Evolutionary conservation across 441 rosid species (phyloP).

Genomic region (Arabidopsis lyrata): DNA sequence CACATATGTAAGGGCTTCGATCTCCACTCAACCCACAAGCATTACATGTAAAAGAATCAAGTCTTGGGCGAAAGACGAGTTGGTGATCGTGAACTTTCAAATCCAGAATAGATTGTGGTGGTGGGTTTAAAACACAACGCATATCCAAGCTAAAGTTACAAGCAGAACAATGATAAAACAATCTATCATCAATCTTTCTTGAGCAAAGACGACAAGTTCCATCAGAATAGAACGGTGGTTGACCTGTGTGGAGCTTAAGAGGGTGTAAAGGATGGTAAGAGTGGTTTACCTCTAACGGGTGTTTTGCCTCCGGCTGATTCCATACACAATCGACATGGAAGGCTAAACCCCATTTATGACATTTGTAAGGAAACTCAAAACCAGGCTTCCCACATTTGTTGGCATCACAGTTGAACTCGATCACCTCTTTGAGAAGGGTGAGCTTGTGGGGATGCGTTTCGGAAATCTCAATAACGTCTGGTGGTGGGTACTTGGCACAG

Average conservation of each 20-base stretch:
- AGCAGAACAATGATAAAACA: neutral
- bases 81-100: conserved; percentile 18
- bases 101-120: neutral
- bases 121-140: neutral
- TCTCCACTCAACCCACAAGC: conserved; percentile 55
- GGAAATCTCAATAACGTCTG: conserved; percentile 40
- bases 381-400: neutral
- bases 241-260: neutral
- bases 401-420: neutral
- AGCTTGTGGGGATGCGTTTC: conserved; percentile 10
- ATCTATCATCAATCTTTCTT: neutral
- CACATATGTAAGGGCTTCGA: conserved; percentile 53
- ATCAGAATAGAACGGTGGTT: neutral
- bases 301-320: neutral
- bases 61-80: conserved; percentile 12
- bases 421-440: neutral
- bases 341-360: neutral
- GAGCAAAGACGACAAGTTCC: neutral
- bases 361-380: neutral
- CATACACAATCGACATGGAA: neutral
- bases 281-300: neutral
- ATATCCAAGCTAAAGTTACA: neutral
- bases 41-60: conserved; percentile 22
- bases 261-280: neutral
- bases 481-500: neutral